Evolutionary conservation across 768 basidiomycete genomes (phyloP), one percentile per base, ranked within the genome.

Genomic region (Amanita fuliginea): DNA sequence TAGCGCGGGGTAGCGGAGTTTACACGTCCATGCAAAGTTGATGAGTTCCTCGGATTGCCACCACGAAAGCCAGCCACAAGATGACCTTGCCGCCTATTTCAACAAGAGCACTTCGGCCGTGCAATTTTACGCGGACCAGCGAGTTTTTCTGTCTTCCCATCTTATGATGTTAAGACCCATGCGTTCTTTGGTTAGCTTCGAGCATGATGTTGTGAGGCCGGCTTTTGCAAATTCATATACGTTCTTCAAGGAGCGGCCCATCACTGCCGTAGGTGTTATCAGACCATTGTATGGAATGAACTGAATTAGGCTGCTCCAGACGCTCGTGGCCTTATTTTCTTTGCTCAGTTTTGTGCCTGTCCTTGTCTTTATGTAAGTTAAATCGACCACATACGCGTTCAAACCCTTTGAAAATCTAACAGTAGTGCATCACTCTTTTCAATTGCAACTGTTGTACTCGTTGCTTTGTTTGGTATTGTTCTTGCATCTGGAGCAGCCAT

Each of bases 161-260:
- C 6, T 9, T 21, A 18, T 35, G 34, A 35, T 21, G 19, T 34
- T 21, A 14, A 26, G 35, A 26, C 34, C 43, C 9, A 37, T 34
- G 16, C 3, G 11, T 9, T 36, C 35, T 39, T 44, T 24, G 22
- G 21, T 21, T 40, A 75, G 74, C 41, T 69, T 75, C 40, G 74
- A 75, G 55, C 60, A 63, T 22, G 56, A 65, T 18, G 74, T 73
- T 54, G 74, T 66, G 4, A 70, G 68, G 16, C 74, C 74, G 26
- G 60, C 68, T 35, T 47, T 72, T 26, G 58, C 47, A 21, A 59
- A 60, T 7, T 58, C 63, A 11, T 56, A 62, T 22, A 54, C 53
- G n/a, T 67, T 64, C 42, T 65, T 68, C 52, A 60, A 68, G 18
- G 59, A 61, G 18, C 57, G 60, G 46, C 67, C 67, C 13, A 59